Evolutionary conservation across 257 asterid genomes (phyloP).

Genomic region (Gentiana straminea): DNA sequence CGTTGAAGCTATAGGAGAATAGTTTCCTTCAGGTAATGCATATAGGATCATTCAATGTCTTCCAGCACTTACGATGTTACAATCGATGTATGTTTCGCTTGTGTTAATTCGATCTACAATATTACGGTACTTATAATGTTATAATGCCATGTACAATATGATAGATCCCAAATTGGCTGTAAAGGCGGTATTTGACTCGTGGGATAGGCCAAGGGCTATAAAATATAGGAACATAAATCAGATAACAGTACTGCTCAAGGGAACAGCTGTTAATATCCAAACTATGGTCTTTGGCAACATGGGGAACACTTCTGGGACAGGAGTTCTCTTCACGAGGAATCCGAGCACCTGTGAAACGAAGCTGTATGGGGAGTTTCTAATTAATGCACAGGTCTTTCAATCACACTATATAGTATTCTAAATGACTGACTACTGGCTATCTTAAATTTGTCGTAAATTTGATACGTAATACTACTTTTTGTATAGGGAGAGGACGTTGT

Average conservation of each 20-base stretch:
- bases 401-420: conserved; percentile 1
- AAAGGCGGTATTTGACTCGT: conserved; percentile 84
- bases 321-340: conserved; percentile 89
- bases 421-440: not conserved
- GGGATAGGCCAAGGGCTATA: conserved; percentile 92
- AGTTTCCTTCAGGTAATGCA: conserved; percentile 71
- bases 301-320: conserved; percentile 97
- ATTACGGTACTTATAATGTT: no score
- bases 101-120: no score
- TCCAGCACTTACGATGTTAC: no score
- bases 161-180: conserved; percentile 79
- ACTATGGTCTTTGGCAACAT: conserved; percentile 98
- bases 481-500: conserved; percentile 91
- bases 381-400: conserved; percentile 75
- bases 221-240: conserved; percentile 78
- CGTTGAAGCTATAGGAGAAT: conserved; percentile 59
- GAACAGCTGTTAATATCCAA: conserved; percentile 94
- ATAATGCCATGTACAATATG: not conserved
- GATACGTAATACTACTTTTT: conserved; percentile 3
- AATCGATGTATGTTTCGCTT: no score
- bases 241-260: conserved; percentile 72
- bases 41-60: no score
- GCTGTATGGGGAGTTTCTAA: conserved; percentile 89
- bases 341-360: conserved; percentile 92
- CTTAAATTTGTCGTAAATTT: not conserved